Percentiles rank a stretch among this genome's conserved stretches.
Conservation (phyloP, 768 basidiomycete species). For the Tremella mesenterica region DNA sequence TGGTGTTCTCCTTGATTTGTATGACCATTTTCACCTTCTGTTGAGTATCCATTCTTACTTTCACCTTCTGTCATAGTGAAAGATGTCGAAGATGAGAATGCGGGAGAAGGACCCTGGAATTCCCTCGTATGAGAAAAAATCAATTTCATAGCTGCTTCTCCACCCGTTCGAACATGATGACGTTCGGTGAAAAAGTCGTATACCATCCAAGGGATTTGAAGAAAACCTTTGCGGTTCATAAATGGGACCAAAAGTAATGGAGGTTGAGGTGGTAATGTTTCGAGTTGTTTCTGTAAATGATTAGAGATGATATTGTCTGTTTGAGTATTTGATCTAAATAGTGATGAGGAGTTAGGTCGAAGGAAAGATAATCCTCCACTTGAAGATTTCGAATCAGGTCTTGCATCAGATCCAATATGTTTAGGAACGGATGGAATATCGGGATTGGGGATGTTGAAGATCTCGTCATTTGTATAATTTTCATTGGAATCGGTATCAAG, state of each 20-base stretch:
- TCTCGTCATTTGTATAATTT: no score
- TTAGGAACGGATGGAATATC: background rate
- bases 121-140: conserved; percentile 59
- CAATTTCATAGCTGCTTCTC: conserved; percentile 69
- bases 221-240: conserved; percentile 59
- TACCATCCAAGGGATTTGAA: conserved; percentile 75
- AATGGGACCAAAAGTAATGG: conserved; percentile 53
- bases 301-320: conserved; percentile 19
- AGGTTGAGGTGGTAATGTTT: conserved; percentile 61
- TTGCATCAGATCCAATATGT: no score
- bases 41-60: background rate
- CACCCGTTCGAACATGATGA: conserved; percentile 65
- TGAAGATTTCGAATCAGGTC: background rate
- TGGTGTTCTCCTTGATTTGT: background rate
- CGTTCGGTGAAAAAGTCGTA: conserved; percentile 89
- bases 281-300: conserved; percentile 50
- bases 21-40: background rate
- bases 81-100: background rate
- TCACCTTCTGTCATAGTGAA: background rate
- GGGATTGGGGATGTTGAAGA: conserved; percentile 45
- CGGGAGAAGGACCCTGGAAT: conserved; percentile 43
- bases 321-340: conserved; percentile 7
- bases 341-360: conserved; percentile 22
- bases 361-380: conserved; percentile 27
- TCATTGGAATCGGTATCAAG: background rate